Base-by-base conservation (phyloP, 2,329 filamentous ascomycete genomes). In the Thielaviopsis euricoi region DNA sequence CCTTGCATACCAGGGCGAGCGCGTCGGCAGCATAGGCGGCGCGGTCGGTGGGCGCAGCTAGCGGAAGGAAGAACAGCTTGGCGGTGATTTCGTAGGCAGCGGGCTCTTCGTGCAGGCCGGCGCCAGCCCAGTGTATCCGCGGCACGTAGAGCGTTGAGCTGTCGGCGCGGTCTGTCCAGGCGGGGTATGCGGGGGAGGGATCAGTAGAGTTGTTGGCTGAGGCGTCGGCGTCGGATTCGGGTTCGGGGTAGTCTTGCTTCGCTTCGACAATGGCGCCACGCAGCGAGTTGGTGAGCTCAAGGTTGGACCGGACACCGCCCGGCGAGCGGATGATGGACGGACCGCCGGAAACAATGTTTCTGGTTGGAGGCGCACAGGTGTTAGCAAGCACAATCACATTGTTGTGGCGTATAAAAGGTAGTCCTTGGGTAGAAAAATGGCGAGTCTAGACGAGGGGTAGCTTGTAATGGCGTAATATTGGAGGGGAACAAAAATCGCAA, bases 11-110 rank as follows among this genome's bases (percentile, higher is more conserved):
- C 10, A 95, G 72, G 55, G 81, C 75, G 63, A 98, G 76, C 1
- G 93, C 91, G 66, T 94, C 86, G 58, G 78, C 72, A 9, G 87
- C 86, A 67, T 95, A 85, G 57, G 76, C 74, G 63, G 79, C 80
- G 60, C 91, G 81, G 62, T 82, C 73, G 19, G 77, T 76, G 1
- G 80, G 72, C 10, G 83, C 76, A 56, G 87, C 80, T 19, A 79
- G 80, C 1, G 89, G 86, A 26, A 97, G 78, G 70, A 93, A 94
- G 75, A 98, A 98, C 22, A 98, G 73, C 72, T 98, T 98, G 61
- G 93, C 85, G 0, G 91, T 96, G 66, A 96, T 89, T 67, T 96
- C 89, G 73, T 98, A 98, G 64, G 89, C 83, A 60, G 79, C 76
- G 25, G 85, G 76, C 64, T 95, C 89, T 67, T 98, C 93, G 33